A percentile compares a stretch with the other conserved stretches of the same genome.
These are phyloP conservation scores for Pittosporum tobira DNA, from an alignment of 129 eudicot genomes.

Conservation along the genomic window DNA sequence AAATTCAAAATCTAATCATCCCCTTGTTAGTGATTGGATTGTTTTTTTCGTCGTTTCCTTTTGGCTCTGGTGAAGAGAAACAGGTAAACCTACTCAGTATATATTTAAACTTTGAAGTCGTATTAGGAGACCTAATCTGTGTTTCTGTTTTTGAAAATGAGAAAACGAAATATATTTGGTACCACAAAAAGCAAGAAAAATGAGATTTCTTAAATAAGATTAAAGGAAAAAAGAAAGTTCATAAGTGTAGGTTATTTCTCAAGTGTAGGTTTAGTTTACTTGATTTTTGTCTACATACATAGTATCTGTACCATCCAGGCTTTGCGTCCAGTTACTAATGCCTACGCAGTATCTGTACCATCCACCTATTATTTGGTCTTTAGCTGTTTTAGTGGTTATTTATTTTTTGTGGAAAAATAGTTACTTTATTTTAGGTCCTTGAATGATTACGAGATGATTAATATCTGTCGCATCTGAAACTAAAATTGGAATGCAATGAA, in stretches of 20 bases:
- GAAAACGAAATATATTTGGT: background rate
- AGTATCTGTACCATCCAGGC: background rate
- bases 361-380: background rate
- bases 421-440: background rate
- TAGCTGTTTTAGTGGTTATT: too few species aligned
- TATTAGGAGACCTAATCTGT: background rate
- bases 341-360: background rate
- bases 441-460: background rate
- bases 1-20: conserved; percentile 43
- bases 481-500: background rate
- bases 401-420: too few species aligned
- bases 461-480: background rate
- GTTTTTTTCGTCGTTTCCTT: conserved; percentile 44
- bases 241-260: too few species aligned
- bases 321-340: background rate
- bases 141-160: background rate
- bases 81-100: conserved; percentile 37
- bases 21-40: conserved; percentile 64
- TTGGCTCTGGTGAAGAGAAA: conserved; percentile 53
- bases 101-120: background rate
- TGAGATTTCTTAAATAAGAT: too few species aligned
- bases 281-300: too few species aligned
- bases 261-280: background rate
- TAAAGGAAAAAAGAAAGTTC: too few species aligned
- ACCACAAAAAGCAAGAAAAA: too few species aligned